Conservation (phyloP, 352 stramenopile species). For the Phytophthora nicotianae region DNA sequence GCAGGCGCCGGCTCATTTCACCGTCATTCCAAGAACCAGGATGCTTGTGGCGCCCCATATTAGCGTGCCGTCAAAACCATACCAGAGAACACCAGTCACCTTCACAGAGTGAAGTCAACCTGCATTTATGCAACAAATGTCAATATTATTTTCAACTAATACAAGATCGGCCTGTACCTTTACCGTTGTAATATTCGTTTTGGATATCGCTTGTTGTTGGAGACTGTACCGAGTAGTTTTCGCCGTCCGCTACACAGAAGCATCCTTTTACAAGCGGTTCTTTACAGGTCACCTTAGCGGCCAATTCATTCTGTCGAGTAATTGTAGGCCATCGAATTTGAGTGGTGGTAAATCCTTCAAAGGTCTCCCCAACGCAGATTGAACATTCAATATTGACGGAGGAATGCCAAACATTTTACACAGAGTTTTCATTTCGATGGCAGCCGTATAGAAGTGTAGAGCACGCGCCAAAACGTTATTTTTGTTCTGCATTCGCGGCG, state of each 20-base stretch:
- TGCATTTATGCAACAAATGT: not conserved
- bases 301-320: too few species aligned
- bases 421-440: too few species aligned
- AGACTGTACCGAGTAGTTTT: conserved; percentile 7
- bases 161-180: not conserved
- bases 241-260: conserved; percentile 9
- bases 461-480: too few species aligned
- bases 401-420: too few species aligned
- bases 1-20: conserved; percentile 7
- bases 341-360: too few species aligned
- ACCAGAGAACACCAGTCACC: conserved; percentile 9
- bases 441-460: too few species aligned
- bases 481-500: too few species aligned
- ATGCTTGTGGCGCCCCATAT: conserved; percentile 11
- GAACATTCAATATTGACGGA: too few species aligned
- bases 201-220: conserved; percentile 5
- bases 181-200: conserved; percentile 18
- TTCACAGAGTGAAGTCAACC: conserved; percentile 7
- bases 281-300: not conserved
- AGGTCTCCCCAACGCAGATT: too few species aligned
- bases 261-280: conserved; percentile 5
- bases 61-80: conserved; percentile 10
- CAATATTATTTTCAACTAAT: too few species aligned
- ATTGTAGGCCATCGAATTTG: too few species aligned
- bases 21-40: conserved; percentile 13